A percentile compares a stretch with the other conserved stretches of the same genome.
These are phyloP conservation scores for Dimargaris xerosporica DNA, from an alignment of 192 early-diverging fungal genomes.

Conservation along the genomic window DNA sequence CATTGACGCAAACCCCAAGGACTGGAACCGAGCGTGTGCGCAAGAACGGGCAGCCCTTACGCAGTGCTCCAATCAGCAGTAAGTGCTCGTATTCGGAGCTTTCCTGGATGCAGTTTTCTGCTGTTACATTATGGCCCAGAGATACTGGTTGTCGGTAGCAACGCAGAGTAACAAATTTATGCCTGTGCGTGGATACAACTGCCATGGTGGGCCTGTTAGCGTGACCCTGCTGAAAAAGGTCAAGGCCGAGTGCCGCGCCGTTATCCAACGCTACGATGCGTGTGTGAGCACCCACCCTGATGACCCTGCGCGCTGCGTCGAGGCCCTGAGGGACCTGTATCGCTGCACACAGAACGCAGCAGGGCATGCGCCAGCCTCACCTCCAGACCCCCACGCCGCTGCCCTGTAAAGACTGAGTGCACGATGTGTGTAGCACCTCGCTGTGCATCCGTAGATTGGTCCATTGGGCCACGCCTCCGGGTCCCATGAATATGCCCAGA, in stretches of 20 bases:
- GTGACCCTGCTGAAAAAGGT: constrained; percentile 41
- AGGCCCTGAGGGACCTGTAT: constrained; percentile 32
- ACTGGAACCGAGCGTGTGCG: constrained; percentile 37
- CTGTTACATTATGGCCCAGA: no score
- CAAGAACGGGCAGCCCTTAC: constrained; percentile 37
- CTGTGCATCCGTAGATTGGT: no score
- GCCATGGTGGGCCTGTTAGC: constrained; percentile 13
- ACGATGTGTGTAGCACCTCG: no score
- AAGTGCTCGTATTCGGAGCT: constrained; percentile 10
- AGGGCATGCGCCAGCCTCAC: no score
- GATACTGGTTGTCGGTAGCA: no score
- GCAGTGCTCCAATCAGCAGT: constrained; percentile 44
- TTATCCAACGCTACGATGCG: constrained; percentile 33
- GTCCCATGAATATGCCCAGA: no score
- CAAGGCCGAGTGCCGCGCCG: constrained; percentile 32
- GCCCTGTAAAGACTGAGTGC: no score
- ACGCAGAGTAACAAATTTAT: no score
- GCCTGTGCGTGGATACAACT: no score
- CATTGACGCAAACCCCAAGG: constrained; percentile 32
- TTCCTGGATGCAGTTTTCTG: no score
- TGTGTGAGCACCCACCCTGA: constrained; percentile 32
- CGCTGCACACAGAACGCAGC: constrained; percentile 30
- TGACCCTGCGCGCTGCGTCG: constrained; percentile 30
- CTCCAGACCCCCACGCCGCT: no score
- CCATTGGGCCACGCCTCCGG: no score